Conservation (phyloP, 2,329 filamentous ascomycete species). For the Coleophoma cylindrospora region DNA sequence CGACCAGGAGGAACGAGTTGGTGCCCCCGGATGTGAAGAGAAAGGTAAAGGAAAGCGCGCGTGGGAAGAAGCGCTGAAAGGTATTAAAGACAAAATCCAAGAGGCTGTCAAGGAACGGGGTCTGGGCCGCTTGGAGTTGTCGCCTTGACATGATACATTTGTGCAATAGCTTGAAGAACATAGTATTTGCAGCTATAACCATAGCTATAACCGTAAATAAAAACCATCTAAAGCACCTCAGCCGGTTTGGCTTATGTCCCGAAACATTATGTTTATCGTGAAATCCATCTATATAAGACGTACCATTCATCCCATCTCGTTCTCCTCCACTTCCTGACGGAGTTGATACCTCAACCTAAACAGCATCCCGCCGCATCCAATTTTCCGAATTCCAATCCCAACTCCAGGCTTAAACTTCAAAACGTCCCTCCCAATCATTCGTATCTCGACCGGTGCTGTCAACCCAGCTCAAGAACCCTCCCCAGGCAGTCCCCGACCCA, state of each 20-base stretch:
- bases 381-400: background rate
- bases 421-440: background rate
- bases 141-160: background rate
- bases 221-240: background rate
- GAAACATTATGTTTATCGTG: too few species aligned
- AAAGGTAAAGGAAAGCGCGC: conserved; percentile 30
- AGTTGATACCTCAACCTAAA: background rate
- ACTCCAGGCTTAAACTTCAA: background rate
- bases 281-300: too few species aligned
- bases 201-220: background rate
- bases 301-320: too few species aligned
- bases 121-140: conserved; percentile 48
- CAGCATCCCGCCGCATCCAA: background rate
- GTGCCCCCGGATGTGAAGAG: conserved; percentile 29
- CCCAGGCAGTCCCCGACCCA: too few species aligned
- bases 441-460: too few species aligned
- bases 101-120: conserved; percentile 50
- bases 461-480: too few species aligned
- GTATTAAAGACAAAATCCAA: conserved; percentile 47
- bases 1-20: conserved; percentile 33
- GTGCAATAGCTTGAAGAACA: background rate
- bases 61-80: conserved; percentile 41
- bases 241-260: too few species aligned
- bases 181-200: background rate
- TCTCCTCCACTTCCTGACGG: too few species aligned